Evolutionary conservation across 345 rosid species (phyloP).

Genomic region (Moricandia arvensis): DNA sequence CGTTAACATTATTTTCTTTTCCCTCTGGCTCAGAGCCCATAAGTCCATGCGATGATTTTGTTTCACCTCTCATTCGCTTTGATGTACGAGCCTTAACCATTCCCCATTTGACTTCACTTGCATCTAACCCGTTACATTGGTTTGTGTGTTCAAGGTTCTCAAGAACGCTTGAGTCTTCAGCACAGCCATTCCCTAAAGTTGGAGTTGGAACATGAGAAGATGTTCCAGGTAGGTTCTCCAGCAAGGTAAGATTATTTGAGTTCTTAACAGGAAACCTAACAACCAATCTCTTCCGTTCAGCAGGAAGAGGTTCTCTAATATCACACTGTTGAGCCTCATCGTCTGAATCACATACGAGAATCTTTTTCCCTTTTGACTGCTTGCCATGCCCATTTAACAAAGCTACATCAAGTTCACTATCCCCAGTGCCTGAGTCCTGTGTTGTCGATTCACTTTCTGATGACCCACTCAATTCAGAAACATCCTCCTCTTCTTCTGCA

Average conservation of each 20-base stretch:
- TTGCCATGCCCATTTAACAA: conserved; percentile 50
- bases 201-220: conserved; percentile 43
- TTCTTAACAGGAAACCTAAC: conserved; percentile 68
- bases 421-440: conserved; percentile 56
- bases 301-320: conserved; percentile 47
- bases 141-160: conserved; percentile 41
- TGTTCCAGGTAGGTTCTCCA: conserved; percentile 46
- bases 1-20: conserved; percentile 36
- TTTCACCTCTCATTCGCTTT: conserved; percentile 66
- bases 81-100: conserved; percentile 72
- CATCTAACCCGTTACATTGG: conserved; percentile 45
- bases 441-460: conserved; percentile 70
- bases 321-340: conserved; percentile 40
- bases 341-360: conserved; percentile 52
- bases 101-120: conserved; percentile 82
- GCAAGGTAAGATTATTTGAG: conserved; percentile 46
- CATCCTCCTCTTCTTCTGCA: conserved; percentile 71
- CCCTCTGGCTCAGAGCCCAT: conserved; percentile 37
- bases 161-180: conserved; percentile 29
- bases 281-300: conserved; percentile 69
- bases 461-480: conserved; percentile 56
- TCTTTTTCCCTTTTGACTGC: conserved; percentile 69
- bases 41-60: conserved; percentile 37
- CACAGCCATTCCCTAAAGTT: conserved; percentile 36
- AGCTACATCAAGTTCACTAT: conserved; percentile 64